Evolutionary conservation across 495 filamentous ascomycete species (phyloP).

Genomic region (Hypoxylon perforatum): DNA sequence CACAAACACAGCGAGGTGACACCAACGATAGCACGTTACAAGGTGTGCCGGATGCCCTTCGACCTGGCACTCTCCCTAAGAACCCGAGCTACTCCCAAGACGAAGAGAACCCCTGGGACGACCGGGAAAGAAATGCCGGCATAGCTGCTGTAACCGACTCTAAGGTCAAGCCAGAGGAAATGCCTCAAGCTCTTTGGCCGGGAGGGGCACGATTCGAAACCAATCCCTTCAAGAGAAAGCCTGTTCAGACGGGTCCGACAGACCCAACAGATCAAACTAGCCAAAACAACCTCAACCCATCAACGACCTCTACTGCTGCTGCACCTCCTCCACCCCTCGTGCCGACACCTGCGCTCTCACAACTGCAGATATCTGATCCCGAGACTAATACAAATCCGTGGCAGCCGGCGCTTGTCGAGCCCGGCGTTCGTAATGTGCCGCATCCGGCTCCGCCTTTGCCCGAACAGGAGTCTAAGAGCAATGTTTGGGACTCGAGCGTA

Average conservation of each 20-base stretch:
- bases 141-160: conserved; percentile 28
- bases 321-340: conserved; percentile 24
- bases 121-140: conserved; percentile 19
- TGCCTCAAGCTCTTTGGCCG: conserved; percentile 51
- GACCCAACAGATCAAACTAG: conserved; percentile 6
- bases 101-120: conserved; percentile 45
- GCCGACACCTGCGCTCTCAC: conserved; percentile 47
- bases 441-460: conserved; percentile 37
- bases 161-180: conserved; percentile 30
- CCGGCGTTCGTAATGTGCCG: conserved; percentile 20
- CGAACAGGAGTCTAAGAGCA: conserved; percentile 46
- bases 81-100: conserved; percentile 33
- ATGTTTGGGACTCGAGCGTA: conserved; percentile 52
- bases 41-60: conserved; percentile 40
- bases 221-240: conserved; percentile 66
- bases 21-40: conserved; percentile 27
- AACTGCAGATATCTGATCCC: conserved; percentile 53
- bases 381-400: conserved; percentile 60
- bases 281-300: conserved; percentile 9
- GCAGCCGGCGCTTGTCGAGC: conserved; percentile 55
- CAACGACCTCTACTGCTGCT: conserved; percentile 17
- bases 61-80: conserved; percentile 29
- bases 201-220: conserved; percentile 53
- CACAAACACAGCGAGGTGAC: conserved; percentile 14
- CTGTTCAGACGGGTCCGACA: conserved; percentile 30